phyloP scores from a whole-genome alignment of 2,329 filamentous ascomycete genomes.

The Monascus ruber region DNA sequence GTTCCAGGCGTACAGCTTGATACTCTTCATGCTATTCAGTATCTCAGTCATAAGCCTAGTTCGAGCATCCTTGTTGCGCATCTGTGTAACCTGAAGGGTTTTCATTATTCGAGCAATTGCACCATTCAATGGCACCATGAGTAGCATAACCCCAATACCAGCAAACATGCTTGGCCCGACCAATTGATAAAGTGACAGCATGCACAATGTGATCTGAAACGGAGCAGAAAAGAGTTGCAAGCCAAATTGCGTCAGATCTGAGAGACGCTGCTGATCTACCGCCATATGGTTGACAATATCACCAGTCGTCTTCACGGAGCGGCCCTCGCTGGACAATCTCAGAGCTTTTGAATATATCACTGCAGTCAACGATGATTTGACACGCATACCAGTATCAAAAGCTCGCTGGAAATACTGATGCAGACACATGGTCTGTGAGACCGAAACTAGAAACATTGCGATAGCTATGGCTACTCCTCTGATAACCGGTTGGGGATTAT shows the following conservation, averaged over 20 bases:
- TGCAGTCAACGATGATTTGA: constrained; percentile 81
- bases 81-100: constrained; percentile 84
- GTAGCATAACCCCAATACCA: constrained; percentile 84
- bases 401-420: constrained; percentile 96
- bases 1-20: constrained; percentile 97
- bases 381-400: constrained; percentile 92
- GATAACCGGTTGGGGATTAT: constrained; percentile 61
- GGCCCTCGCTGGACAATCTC: constrained; percentile 82
- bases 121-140: constrained; percentile 96
- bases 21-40: constrained; percentile 98
- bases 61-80: constrained; percentile 97
- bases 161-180: constrained; percentile 93
- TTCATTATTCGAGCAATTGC: constrained; percentile 90
- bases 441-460: constrained; percentile 81
- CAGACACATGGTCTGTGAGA: constrained; percentile 76
- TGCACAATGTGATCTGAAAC: constrained; percentile 91
- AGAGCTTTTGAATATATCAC: constrained; percentile 90
- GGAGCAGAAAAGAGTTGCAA: constrained; percentile 95
- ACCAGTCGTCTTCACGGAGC: constrained; percentile 78
- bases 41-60: constrained; percentile 95
- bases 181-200: constrained; percentile 91
- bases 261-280: constrained; percentile 87
- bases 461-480: constrained; percentile 79
- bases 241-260: constrained; percentile 89
- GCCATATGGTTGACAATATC: constrained; percentile 99